phyloP scores from a whole-genome alignment of 192 early-diverging fungal species.

The Funneliformis geosporum region DNA sequence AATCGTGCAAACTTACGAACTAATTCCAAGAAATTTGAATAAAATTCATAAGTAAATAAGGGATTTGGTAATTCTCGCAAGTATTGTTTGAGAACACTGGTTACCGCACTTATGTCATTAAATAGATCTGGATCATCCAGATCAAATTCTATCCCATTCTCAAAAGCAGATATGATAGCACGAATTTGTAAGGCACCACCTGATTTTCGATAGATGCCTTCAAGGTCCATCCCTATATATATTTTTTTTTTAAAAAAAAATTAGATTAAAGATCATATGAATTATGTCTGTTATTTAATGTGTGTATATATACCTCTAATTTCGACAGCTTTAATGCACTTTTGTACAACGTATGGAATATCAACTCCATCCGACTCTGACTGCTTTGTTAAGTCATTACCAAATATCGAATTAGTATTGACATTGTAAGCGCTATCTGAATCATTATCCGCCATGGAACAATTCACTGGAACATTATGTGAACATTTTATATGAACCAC shows the following conservation, averaged over 20 bases:
- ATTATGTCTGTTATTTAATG: not conserved
- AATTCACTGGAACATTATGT: slow-evolving; percentile 29
- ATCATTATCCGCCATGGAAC: slow-evolving; percentile 31
- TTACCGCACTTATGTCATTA: slow-evolving; percentile 78
- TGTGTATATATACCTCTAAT: slow-evolving; percentile 40
- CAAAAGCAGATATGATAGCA: slow-evolving; percentile 65
- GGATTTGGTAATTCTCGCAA: slow-evolving; percentile 76
- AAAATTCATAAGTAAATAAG: slow-evolving; percentile 68
- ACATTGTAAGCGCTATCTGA: slow-evolving; percentile 35
- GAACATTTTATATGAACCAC: slow-evolving; percentile 50
- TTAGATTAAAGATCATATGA: not conserved
- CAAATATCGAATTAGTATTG: slow-evolving; percentile 58
- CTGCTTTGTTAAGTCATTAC: slow-evolving; percentile 57
- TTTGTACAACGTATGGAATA: slow-evolving; percentile 69
- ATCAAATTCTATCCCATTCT: slow-evolving; percentile 52
- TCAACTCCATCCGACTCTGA: slow-evolving; percentile 55
- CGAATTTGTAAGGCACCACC: slow-evolving; percentile 73
- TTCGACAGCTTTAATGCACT: slow-evolving; percentile 70
- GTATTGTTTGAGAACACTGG: slow-evolving; percentile 80
- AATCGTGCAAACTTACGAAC: slow-evolving; percentile 37
- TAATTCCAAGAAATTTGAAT: slow-evolving; percentile 66
- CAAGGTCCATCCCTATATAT: slow-evolving; percentile 62
- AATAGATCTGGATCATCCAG: slow-evolving; percentile 53
- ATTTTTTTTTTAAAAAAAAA: not conserved
- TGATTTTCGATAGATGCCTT: slow-evolving; percentile 83